Evolutionary conservation across 371 early-diverging fungal genomes (phyloP), one percentile per base, ranked within the genome.

Genomic region (Batrachochytrium dendrobatidis): DNA sequence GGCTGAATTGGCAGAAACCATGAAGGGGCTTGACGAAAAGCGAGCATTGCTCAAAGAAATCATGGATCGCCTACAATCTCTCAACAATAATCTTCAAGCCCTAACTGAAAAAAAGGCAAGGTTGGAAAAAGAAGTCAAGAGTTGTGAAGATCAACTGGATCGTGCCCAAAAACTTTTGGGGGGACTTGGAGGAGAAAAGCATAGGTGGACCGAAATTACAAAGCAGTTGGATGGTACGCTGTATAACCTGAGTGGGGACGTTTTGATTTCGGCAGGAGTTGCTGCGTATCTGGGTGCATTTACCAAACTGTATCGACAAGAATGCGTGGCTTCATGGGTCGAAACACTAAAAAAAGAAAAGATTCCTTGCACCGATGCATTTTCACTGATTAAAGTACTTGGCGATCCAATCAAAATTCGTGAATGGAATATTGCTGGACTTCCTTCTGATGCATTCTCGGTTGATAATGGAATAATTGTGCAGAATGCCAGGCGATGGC

Each of bases 381-480:
- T 79, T 55, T 69, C 73, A 22, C 68, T 79, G 1, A 61, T 70
- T 18, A 74, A 70, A 54, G 68, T 71, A 15, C 63, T 81, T 28
- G 79, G 78, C 15, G 77, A 77, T 58, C 77, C 69, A 8, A 81
- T 79, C 56, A 68, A 71, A 54, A 81, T 76, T 31, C 61, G 80
- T n/a, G 72, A 71, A 2, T 79, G 78, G 79, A 74, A 63, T 44
- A 75, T 81, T 57, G 72, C 76, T 12, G 82, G 79, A 2, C 61
- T 78, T 12, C 82, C 80, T 3, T 69, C 75, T 5, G 80, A 81
- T 53, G 50, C 64, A 1, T 79, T 81, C 63, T 78, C 76, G 1
- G 62, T 75, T 26, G 79, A 81, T 58, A 77, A 81, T 59, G 82
- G 78, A 17, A 79, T 81, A 31, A 75, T 81, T 24, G 74, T 75